These are phyloP conservation scores for Botrytis deweyae DNA, from an alignment of 2,329 filamentous ascomycete species.

Conservation along the genomic window DNA sequence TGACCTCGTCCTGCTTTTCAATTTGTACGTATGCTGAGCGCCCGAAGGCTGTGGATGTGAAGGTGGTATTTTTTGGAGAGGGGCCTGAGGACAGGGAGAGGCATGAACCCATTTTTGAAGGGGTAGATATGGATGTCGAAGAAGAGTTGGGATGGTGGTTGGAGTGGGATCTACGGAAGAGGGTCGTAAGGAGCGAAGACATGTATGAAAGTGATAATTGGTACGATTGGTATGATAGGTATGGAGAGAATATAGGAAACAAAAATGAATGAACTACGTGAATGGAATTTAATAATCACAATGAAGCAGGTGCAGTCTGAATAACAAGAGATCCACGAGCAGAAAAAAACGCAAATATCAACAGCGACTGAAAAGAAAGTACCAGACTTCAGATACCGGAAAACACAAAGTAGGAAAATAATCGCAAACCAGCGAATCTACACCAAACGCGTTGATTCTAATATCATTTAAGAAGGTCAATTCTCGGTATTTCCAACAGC, in stretches of 20 bases:
- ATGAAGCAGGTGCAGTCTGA: not conserved
- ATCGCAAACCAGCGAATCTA: not conserved
- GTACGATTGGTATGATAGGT: too few species aligned
- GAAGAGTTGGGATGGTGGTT: not conserved
- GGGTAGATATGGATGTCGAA: not conserved
- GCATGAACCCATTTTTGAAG: conserved; percentile 9
- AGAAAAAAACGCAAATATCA: not conserved
- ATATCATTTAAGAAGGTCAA: not conserved
- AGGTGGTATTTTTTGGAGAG: not conserved
- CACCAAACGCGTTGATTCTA: not conserved
- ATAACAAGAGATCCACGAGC: not conserved
- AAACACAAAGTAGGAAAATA: not conserved
- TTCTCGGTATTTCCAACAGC: not conserved
- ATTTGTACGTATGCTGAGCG: conserved; percentile 4
- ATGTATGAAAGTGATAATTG: not conserved
- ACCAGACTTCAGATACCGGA: conserved; percentile 2
- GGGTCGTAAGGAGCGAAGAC: conserved; percentile 1
- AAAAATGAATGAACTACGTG: too few species aligned
- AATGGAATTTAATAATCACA: not conserved
- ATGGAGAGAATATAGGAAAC: not conserved
- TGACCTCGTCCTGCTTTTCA: conserved; percentile 3
- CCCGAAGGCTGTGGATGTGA: conserved; percentile 16
- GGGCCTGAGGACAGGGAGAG: not conserved
- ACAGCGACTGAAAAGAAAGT: not conserved
- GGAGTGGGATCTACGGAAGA: conserved; percentile 9